A percentile compares a stretch with the other conserved stretches of the same genome.
Conservation (phyloP, 345 rosid genomes). For the Firmiana major region DNA sequence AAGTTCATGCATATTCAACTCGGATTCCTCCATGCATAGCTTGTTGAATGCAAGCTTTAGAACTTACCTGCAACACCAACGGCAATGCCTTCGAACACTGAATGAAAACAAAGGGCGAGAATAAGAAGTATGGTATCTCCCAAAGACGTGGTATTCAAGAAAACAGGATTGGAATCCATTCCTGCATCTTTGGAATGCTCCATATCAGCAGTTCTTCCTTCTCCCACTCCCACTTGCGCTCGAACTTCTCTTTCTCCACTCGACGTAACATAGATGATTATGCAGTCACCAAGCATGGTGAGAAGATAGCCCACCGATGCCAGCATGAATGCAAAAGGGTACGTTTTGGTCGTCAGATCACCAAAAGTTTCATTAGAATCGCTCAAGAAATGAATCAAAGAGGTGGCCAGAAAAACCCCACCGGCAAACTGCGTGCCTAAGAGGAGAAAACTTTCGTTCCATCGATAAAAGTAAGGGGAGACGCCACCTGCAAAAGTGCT, state of each 20-base stretch:
- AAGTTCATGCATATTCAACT: not conserved
- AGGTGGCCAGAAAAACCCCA: conserved; percentile 68
- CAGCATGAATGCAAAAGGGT: conserved; percentile 79
- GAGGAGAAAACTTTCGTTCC: conserved; percentile 73
- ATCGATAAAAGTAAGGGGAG: conserved; percentile 68
- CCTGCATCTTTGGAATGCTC: conserved; percentile 19
- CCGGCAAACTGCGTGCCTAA: conserved; percentile 83
- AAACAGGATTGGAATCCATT: conserved; percentile 28
- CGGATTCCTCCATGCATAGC: not conserved
- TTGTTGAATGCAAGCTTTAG: not conserved
- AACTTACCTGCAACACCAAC: conserved; percentile 70
- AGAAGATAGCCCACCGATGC: conserved; percentile 66
- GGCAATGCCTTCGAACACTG: conserved; percentile 85
- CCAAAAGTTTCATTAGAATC: conserved; percentile 58
- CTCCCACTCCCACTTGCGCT: conserved; percentile 38
- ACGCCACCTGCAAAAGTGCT: conserved; percentile 62
- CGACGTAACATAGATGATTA: conserved; percentile 35
- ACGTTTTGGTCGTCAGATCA: conserved; percentile 42
- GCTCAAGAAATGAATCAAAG: conserved; percentile 71
- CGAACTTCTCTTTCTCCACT: conserved; percentile 16
- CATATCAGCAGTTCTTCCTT: conserved; percentile 21
- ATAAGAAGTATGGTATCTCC: conserved; percentile 78
- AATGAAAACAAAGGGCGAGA: conserved; percentile 73
- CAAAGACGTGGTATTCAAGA: conserved; percentile 40
- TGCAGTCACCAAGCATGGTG: conserved; percentile 77